Evolutionary conservation across 2,329 filamentous ascomycete genomes (phyloP), one percentile per base, ranked within the genome.

Genomic region (Aspergillus puulaauensis): DNA sequence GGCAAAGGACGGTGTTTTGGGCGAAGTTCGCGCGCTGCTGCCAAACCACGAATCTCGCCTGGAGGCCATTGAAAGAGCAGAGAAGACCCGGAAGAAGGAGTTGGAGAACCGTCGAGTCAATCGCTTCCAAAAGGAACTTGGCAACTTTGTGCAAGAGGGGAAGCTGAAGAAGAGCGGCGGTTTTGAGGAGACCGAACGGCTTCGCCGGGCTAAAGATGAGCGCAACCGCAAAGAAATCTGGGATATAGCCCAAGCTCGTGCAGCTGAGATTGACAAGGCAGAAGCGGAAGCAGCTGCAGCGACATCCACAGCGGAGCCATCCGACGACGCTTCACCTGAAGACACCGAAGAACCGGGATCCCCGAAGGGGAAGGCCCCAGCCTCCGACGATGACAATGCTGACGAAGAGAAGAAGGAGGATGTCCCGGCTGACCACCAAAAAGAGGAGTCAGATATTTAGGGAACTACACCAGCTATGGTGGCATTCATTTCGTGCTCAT

Each of bases 161-260:
- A 95, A 90, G 75, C 79, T 99, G 64, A 98, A 96, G 83, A 98
- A 98, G 82, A 93, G 90, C 14, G 95, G 95, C 41, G 95, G 95
- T 0, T 88, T 96, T 50, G 95, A 98, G 73, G 95, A 99, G 77
- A 89, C 93, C 0, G 95, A 99, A 77, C 84, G 95, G 53, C 81
- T 91, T 46, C 83, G 95, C 50, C 89, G 88, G 70, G 85, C 87
- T 37, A 96, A 93, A 73, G 95, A 99, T 68, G 95, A 98, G 60
- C 83, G 85, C 65, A 91, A 92, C 58, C 83, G 93, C 57, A 88
- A 86, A 67, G 93, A 97, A 73, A 90, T 85, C 24, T 83, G 78
- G 70, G 83, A 86, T 61, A 74, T 79, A 31, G 77, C 82, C 65
- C 78, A 82, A 59, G 79, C 77, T 48, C 72, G 81, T 58, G 78